Evolutionary conservation across 2,329 filamentous ascomycete species (phyloP).

Genomic region (Nannizzia gypsea): DNA sequence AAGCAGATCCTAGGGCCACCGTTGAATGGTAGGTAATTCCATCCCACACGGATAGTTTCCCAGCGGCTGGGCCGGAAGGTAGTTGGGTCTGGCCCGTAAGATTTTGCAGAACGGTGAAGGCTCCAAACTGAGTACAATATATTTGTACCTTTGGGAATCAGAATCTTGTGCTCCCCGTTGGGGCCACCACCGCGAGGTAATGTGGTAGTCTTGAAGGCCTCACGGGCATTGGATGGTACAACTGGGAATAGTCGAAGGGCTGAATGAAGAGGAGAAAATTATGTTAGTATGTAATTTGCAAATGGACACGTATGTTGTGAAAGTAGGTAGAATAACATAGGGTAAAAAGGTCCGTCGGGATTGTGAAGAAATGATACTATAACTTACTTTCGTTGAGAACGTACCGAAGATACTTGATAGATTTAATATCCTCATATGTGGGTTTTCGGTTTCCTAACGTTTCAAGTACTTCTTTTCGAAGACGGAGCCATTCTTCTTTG

Average conservation of each 20-base stretch:
- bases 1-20: conserved; percentile 63
- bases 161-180: conserved; percentile 36
- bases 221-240: conserved; percentile 45
- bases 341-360: not conserved
- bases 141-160: conserved; percentile 35
- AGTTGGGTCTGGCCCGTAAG: conserved; percentile 23
- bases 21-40: conserved; percentile 66
- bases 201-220: conserved; percentile 38
- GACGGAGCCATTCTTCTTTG: conserved; percentile 25
- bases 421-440: conserved; percentile 34
- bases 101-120: conserved; percentile 41
- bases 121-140: conserved; percentile 37
- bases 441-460: conserved; percentile 34
- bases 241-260: conserved; percentile 44
- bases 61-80: conserved; percentile 54
- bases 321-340: not conserved
- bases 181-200: conserved; percentile 40
- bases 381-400: conserved; percentile 27
- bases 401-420: conserved; percentile 28
- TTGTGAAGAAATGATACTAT: not conserved
- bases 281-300: not conserved
- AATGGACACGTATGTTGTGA: not conserved
- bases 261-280: conserved; percentile 8
- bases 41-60: conserved; percentile 52
- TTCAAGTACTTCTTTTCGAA: conserved; percentile 27